These are phyloP conservation scores for Saccharomyces hybrid DNA, from an alignment of 1,139 yeast species.

Conservation along the genomic window DNA sequence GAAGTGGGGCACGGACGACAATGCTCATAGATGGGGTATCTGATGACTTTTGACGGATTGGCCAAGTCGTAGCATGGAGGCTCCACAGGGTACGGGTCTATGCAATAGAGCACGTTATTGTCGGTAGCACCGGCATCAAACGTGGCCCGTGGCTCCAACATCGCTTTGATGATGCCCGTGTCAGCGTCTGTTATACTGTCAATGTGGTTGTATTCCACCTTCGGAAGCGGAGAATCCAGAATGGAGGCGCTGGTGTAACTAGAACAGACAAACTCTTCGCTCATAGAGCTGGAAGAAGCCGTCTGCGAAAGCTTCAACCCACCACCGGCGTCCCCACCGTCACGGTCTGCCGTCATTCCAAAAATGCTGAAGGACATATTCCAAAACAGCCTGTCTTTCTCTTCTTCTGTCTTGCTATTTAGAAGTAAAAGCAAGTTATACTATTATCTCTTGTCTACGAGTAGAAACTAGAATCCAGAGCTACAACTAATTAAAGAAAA, in stretches of 20 bases:
- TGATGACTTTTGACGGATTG: slow-evolving; percentile 34
- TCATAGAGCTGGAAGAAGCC: not conserved
- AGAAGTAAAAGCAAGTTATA: not conserved
- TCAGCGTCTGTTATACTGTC: not conserved
- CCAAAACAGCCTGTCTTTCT: not conserved
- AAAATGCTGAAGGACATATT: not conserved
- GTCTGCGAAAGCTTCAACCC: not conserved
- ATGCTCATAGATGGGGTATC: slow-evolving; percentile 43
- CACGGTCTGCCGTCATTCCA: not conserved
- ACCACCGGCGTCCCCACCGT: not conserved
- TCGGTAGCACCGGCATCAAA: not conserved
- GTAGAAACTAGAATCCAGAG: not conserved
- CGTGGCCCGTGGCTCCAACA: not conserved
- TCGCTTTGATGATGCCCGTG: not conserved
- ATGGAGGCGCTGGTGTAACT: not conserved
- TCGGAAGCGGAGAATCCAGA: not conserved
- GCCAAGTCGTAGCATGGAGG: slow-evolving; percentile 41
- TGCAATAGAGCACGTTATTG: slow-evolving; percentile 17
- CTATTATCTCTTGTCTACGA: not conserved
- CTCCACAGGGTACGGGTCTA: slow-evolving; percentile 45
- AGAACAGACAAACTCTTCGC: not conserved
- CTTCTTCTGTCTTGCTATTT: not conserved
- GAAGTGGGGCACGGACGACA: slow-evolving; percentile 19
- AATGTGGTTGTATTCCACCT: not conserved
- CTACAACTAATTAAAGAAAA: not conserved